Percentiles rank a stretch among this genome's conserved stretches.
These are phyloP conservation scores for Kwoniella europaea DNA, from an alignment of 768 basidiomycete species.

Conservation along the genomic window DNA sequence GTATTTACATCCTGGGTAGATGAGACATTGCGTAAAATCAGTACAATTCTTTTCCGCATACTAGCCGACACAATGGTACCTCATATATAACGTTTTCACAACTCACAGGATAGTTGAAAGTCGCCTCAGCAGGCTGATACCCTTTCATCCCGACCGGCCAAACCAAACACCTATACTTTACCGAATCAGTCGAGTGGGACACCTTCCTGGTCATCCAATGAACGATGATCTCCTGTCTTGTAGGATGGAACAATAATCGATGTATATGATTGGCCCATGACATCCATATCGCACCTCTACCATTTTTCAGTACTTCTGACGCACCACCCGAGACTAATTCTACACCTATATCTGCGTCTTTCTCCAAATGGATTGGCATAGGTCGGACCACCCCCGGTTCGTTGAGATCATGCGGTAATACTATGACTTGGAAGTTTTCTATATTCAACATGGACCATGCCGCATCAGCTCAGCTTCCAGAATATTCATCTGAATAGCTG, in stretches of 20 bases:
- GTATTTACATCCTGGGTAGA: constrained; percentile 42
- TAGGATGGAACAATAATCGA: constrained; percentile 76
- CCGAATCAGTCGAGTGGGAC: constrained; percentile 63
- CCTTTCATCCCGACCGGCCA: constrained; percentile 90
- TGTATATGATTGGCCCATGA: constrained; percentile 97
- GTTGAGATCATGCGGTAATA: constrained; percentile 60
- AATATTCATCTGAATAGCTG: constrained; percentile 3
- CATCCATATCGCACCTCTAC: constrained; percentile 76
- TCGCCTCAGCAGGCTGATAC: constrained; percentile 77
- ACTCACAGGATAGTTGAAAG: constrained; percentile 72
- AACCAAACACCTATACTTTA: constrained; percentile 84
- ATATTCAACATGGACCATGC: not conserved
- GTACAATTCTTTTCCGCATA: not conserved
- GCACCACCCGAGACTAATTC: constrained; percentile 52
- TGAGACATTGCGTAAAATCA: not conserved
- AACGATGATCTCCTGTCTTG: constrained; percentile 84
- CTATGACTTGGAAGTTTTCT: constrained; percentile 92
- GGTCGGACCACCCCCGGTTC: constrained; percentile 23
- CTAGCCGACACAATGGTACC: not conserved
- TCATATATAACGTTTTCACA: too few species aligned
- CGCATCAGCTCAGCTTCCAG: not conserved
- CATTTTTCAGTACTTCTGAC: constrained; percentile 56
- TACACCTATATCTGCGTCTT: constrained; percentile 27
- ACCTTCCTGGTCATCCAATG: constrained; percentile 76
- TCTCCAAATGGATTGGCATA: constrained; percentile 29